Percentiles rank a stretch among this genome's conserved stretches.
phyloP scores from a whole-genome alignment of 306 rosid genomes.

The Citrullus colocynthis region DNA sequence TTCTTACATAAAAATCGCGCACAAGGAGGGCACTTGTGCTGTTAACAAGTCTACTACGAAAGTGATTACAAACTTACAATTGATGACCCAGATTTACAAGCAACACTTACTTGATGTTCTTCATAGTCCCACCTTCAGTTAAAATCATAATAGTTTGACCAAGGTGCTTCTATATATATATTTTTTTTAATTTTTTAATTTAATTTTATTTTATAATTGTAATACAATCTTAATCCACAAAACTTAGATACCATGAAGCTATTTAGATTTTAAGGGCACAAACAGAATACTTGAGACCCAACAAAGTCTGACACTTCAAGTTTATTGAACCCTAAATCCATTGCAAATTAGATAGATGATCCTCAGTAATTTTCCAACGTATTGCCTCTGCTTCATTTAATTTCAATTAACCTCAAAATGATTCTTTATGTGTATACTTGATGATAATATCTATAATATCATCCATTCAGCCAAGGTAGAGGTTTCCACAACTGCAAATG shows the following conservation, averaged over 20 bases:
- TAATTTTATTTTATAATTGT: neutral
- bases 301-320: neutral
- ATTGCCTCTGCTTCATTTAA: neutral
- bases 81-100: neutral
- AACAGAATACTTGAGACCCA: neutral
- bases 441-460: slow-evolving; percentile 1
- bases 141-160: neutral
- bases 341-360: neutral
- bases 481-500: slow-evolving; percentile 8
- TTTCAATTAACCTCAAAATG: neutral
- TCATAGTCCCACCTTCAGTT: neutral
- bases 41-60: neutral
- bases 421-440: neutral
- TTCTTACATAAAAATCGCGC: neutral
- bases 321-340: neutral
- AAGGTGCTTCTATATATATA: neutral
- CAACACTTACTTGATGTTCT: neutral
- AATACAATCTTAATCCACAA: neutral
- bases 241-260: neutral
- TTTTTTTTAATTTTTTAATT: too few relatives aligned
- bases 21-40: neutral
- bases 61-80: neutral
- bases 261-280: neutral
- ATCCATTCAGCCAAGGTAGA: slow-evolving; percentile 19
- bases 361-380: neutral